phyloP scores from a whole-genome alignment of 2,329 filamentous ascomycete genomes.

The Clonostachys rhizophaga region DNA sequence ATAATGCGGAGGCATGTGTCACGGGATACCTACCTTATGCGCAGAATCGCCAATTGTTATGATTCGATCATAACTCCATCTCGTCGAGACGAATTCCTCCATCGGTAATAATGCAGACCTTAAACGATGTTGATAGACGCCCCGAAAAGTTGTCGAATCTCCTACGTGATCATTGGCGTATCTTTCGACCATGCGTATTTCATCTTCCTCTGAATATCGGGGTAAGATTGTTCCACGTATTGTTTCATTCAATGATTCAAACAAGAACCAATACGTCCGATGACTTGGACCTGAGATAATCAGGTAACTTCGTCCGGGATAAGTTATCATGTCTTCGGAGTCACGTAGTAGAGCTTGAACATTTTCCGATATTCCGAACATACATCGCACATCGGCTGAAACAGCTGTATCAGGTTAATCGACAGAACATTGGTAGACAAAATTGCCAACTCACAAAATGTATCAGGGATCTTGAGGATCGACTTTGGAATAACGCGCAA shows the following conservation, averaged over 20 bases:
- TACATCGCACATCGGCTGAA: conserved; percentile 18
- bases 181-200: conserved; percentile 14
- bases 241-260: conserved; percentile 16
- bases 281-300: conserved; percentile 18
- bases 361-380: conserved; percentile 27
- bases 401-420: conserved; percentile 8
- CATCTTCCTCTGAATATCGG: conserved; percentile 21
- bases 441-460: background rate
- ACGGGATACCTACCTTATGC: conserved; percentile 17
- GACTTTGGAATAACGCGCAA: conserved; percentile 3
- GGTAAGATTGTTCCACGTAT: conserved; percentile 23
- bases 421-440: conserved; percentile 9
- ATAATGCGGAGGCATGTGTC: too few species aligned
- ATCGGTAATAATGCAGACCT: conserved; percentile 19
- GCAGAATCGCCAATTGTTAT: conserved; percentile 21
- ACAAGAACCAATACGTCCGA: conserved; percentile 28
- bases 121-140: conserved; percentile 17
- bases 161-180: conserved; percentile 11
- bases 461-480: too few species aligned
- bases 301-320: conserved; percentile 14
- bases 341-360: conserved; percentile 11
- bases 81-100: conserved; percentile 22
- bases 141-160: conserved; percentile 14
- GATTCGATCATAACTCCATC: conserved; percentile 22
- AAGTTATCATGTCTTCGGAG: conserved; percentile 9